phyloP scores from a whole-genome alignment of 1,139 yeast genomes.

The Blastobotrys malaysiensis region DNA sequence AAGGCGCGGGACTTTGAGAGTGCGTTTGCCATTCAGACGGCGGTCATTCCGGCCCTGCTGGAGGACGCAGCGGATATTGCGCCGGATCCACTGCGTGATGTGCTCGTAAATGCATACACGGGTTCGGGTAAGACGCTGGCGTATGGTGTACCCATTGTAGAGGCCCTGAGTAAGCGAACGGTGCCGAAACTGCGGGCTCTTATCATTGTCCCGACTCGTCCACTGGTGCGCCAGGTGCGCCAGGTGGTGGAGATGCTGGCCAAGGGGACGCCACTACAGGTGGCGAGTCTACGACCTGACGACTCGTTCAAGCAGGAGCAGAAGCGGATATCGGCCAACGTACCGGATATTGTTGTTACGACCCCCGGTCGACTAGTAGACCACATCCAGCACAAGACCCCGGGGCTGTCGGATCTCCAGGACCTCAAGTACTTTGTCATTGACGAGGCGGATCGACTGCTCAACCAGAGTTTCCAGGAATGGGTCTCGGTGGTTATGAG shows the following conservation, averaged over 20 bases:
- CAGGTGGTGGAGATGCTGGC: conserved; percentile 55
- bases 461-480: conserved; percentile 88
- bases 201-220: conserved; percentile 83
- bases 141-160: conserved; percentile 77
- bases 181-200: conserved; percentile 76
- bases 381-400: conserved; percentile 48
- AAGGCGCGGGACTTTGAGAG: conserved; percentile 39
- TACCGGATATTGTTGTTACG: conserved; percentile 74
- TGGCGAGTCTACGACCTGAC: conserved; percentile 57
- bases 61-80: conserved; percentile 45
- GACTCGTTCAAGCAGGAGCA: conserved; percentile 65
- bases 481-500: conserved; percentile 74
- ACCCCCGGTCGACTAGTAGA: conserved; percentile 97
- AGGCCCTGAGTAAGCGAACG: conserved; percentile 53
- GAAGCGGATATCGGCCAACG: conserved; percentile 37
- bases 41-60: conserved; percentile 55
- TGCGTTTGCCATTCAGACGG: conserved; percentile 78
- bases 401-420: conserved; percentile 35
- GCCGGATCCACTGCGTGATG: conserved; percentile 51
- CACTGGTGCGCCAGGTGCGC: conserved; percentile 77
- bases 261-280: conserved; percentile 59
- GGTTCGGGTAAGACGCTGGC: conserved; percentile 97
- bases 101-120: conserved; percentile 87
- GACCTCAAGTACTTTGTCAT: conserved; percentile 66
- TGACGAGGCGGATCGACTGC: conserved; percentile 91